phyloP scores from a whole-genome alignment of 75 land plant species.

The Azolla pinnata region DNA sequence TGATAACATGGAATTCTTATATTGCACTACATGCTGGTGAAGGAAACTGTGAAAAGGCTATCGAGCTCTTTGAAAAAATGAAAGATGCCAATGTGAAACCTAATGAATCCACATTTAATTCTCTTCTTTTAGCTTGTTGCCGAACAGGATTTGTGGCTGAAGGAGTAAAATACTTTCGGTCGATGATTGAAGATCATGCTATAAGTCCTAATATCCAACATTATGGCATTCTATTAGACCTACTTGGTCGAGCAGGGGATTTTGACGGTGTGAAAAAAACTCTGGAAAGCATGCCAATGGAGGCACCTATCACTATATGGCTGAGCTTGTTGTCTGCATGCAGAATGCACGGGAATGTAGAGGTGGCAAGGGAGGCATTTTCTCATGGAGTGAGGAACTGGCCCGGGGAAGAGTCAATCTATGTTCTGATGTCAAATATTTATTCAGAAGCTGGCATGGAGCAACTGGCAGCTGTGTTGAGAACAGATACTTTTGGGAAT shows the following conservation, averaged over 20 bases:
- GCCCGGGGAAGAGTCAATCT: neutral
- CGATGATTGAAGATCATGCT: conserved; percentile 11
- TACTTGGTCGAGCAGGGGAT: conserved; percentile 25
- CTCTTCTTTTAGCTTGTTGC: conserved; percentile 12
- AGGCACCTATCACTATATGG: conserved; percentile 9
- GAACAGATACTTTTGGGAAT: too few relatives aligned
- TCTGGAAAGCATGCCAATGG: conserved; percentile 8
- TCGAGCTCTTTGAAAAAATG: conserved; percentile 27
- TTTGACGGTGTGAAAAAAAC: conserved; percentile 4
- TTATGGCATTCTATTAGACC: conserved; percentile 16
- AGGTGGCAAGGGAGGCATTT: neutral
- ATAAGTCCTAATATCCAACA: conserved; percentile 12
- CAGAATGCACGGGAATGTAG: conserved; percentile 1
- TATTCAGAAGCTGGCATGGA: neutral
- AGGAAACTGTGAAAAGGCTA: neutral
- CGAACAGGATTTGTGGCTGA: conserved; percentile 12
- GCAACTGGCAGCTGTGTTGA: neutral
- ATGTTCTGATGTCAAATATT: conserved; percentile 5
- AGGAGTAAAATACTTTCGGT: conserved; percentile 11
- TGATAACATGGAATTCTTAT: neutral
- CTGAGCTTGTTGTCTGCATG: conserved; percentile 6
- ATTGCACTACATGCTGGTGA: neutral
- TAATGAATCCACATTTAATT: conserved; percentile 22
- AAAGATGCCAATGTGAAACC: conserved; percentile 18
- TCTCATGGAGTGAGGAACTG: neutral